Conservation (phyloP, 2,329 filamentous ascomycete genomes). For the Chaetomium olivaceum region DNA sequence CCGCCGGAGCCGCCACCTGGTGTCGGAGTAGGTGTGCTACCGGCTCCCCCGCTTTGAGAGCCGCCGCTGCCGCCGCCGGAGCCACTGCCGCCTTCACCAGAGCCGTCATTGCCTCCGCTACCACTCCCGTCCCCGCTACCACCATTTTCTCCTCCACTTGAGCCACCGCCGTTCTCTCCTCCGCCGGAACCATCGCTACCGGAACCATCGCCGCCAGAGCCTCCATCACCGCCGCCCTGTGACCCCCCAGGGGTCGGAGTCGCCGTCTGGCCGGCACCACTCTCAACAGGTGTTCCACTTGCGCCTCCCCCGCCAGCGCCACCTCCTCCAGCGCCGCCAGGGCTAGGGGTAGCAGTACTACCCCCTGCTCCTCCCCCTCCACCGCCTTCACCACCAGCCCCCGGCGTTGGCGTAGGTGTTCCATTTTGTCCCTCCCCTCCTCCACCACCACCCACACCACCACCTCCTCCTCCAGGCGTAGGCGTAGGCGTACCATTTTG, state of each 20-base stretch:
- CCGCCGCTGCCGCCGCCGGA: neutral
- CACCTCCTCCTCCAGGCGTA: too few relatives aligned
- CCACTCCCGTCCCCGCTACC: neutral
- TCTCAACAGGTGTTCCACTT: neutral
- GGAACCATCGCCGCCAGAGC: neutral
- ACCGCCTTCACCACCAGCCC: neutral
- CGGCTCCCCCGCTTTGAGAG: neutral
- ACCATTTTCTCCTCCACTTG: neutral
- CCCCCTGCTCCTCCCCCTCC: neutral
- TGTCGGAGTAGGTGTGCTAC: neutral
- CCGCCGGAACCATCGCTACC: too few relatives aligned
- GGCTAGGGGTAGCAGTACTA: neutral
- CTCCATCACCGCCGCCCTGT: constrained; percentile 2
- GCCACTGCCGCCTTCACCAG: neutral
- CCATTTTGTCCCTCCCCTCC: neutral
- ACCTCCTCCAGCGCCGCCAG: neutral
- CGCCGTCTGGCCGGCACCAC: neutral
- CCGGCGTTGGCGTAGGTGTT: neutral
- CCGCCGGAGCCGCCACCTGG: neutral
- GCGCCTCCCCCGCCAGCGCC: neutral
- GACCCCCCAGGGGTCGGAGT: neutral
- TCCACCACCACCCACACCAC: neutral
- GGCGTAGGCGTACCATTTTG: neutral
- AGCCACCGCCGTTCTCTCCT: neutral
- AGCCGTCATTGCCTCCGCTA: neutral